Percentiles rank a stretch among this genome's conserved stretches.
Evolutionary conservation across 352 stramenopile species (phyloP).

Genomic region (Phytophthora crassamura): DNA sequence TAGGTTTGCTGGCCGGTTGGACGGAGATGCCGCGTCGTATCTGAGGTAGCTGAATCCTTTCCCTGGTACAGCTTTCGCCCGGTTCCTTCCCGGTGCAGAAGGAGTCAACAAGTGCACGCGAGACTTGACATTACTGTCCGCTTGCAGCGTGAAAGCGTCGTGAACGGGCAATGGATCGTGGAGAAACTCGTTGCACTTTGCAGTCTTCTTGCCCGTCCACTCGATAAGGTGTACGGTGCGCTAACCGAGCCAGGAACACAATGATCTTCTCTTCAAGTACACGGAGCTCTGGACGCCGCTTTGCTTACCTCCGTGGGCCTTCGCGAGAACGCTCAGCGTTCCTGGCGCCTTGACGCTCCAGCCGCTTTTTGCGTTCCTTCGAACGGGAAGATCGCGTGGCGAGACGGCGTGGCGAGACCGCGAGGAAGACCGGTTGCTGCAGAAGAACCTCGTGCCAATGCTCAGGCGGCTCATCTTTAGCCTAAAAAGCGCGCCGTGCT

Average conservation of each 20-base stretch:
- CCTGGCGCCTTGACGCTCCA: constrained; percentile 66
- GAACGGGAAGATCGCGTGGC: too few species aligned
- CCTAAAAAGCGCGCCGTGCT: constrained; percentile 52
- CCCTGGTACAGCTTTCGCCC: constrained; percentile 14
- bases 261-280: too few species aligned
- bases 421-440: constrained; percentile 61
- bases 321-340: constrained; percentile 67
- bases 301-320: constrained; percentile 66
- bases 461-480: too few species aligned
- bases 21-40: constrained; percentile 12
- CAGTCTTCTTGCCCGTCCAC: constrained; percentile 8
- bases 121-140: constrained; percentile 6
- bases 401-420: constrained; percentile 49
- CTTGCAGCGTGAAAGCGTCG: constrained; percentile 4
- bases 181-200: constrained; percentile 7
- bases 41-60: constrained; percentile 27
- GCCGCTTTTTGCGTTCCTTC: constrained; percentile 54
- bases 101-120: constrained; percentile 5
- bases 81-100: constrained; percentile 21
- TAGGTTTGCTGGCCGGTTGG: constrained; percentile 4
- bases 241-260: too few species aligned
- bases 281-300: too few species aligned
- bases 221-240: constrained; percentile 24
- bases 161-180: constrained; percentile 8
- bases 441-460: constrained; percentile 58